These are phyloP conservation scores for Penicillium glabrum DNA, from an alignment of 2,329 filamentous ascomycete species.

Conservation along the genomic window DNA sequence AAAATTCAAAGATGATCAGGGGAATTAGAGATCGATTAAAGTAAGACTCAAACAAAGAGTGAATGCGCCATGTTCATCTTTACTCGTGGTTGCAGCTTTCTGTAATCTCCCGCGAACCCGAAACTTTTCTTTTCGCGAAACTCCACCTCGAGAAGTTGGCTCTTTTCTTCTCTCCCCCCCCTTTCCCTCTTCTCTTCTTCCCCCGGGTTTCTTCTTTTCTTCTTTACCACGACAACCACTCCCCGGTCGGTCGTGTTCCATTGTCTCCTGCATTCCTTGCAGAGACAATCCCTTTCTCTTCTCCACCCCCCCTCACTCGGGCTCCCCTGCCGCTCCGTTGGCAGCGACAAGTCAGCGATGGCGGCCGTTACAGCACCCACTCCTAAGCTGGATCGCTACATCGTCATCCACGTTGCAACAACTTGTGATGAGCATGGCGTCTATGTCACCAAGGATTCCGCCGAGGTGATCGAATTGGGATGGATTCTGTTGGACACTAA, in stretches of 20 bases:
- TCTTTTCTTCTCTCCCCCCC: slow-evolving; percentile 21
- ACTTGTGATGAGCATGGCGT: slow-evolving; percentile 99
- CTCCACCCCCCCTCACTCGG: slow-evolving; percentile 16
- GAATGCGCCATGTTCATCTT: neutral
- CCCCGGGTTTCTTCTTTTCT: slow-evolving; percentile 13
- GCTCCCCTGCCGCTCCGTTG: slow-evolving; percentile 29
- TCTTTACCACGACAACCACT: slow-evolving; percentile 23
- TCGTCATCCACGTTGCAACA: slow-evolving; percentile 97
- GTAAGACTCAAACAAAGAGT: neutral
- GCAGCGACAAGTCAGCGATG: slow-evolving; percentile 37
- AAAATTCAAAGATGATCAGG: neutral
- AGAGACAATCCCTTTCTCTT: slow-evolving; percentile 25
- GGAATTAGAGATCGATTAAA: neutral
- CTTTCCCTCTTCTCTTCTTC: slow-evolving; percentile 19
- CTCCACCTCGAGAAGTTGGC: slow-evolving; percentile 25
- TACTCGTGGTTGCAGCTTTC: neutral
- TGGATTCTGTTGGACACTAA: slow-evolving; percentile 96
- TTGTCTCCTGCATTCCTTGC: slow-evolving; percentile 29
- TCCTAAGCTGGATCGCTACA: slow-evolving; percentile 87
- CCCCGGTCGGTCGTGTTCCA: slow-evolving; percentile 26
- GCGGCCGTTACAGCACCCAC: slow-evolving; percentile 53
- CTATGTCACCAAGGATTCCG: slow-evolving; percentile 98
- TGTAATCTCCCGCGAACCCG: slow-evolving; percentile 19
- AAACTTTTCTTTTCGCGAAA: slow-evolving; percentile 15
- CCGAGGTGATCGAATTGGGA: slow-evolving; percentile 97